Base-by-base conservation (phyloP, 2,329 filamentous ascomycete species). In the Chaetomium olivaceum region DNA sequence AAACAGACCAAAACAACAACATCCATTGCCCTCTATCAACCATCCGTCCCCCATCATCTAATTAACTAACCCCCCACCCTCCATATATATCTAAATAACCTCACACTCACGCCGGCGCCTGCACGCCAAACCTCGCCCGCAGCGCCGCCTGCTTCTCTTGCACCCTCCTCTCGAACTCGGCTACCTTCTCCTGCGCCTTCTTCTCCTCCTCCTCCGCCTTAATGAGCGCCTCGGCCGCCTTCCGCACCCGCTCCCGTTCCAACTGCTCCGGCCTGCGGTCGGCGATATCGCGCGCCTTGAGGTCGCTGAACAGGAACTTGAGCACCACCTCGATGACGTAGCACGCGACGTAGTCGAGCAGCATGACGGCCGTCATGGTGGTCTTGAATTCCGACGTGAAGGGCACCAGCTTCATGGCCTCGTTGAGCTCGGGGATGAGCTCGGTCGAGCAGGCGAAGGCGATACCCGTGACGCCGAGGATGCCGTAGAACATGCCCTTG, bases 401-500 rank as follows among this genome's bases (percentile, higher is more conserved):
- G 3, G 92, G 92, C 4, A 99, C 95, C 0, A 99, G 88, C 75
- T 91, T 92, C 80, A 99, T 89, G 78, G 92, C 89, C 79, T 94
- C 86, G 80, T 98, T 99, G 78, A 99, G 88, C 76, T 98, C 95
- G 2, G 95, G 95, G 58, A 98, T 84, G 73, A 99, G 92, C 77
- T 99, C 95, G 1, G 94, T 96, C 7, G 93, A 94, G 80, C 94
- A 97, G 56, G 90, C 89, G 78, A 99, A 98, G 6, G 95, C 94
- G 33, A 99, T 91, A 51, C 84, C 92, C 0, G 92, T 92, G 19
- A 97, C 94, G 70, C 91, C 90, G 50, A 99, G 82, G 63, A 99
- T 92, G 66, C 95, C 95, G 84, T 91, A 99, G 82, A 95, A 99
- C 95, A 99, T 99, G 77, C 92, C 93, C 78, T 89, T 91, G 83